These are phyloP conservation scores for Asclepias syriaca DNA, from an alignment of 257 asterid genomes.

Conservation along the genomic window DNA sequence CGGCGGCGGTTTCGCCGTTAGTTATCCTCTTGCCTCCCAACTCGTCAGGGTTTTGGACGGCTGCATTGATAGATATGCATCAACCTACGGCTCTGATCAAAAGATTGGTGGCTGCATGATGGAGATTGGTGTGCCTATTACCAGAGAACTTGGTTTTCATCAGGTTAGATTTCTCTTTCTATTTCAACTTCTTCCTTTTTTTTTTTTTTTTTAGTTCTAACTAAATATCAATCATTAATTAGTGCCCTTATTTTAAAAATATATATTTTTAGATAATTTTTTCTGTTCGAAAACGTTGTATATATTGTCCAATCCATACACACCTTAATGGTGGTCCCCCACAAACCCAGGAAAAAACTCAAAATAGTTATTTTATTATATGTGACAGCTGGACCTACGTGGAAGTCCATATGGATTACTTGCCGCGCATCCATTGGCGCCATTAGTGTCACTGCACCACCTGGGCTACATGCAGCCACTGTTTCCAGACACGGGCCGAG, in stretches of 20 bases:
- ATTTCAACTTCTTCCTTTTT: neutral
- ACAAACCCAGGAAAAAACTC: too few relatives aligned
- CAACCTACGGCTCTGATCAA: constrained; percentile 68
- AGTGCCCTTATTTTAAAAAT: too few relatives aligned
- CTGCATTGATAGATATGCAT: constrained; percentile 69
- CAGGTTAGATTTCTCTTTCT: constrained; percentile 41
- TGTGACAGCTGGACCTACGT: constrained; percentile 50
- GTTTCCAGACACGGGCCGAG: constrained; percentile 35
- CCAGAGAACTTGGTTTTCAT: constrained; percentile 79
- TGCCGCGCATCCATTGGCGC: constrained; percentile 78
- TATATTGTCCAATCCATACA: too few relatives aligned
- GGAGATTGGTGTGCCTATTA: constrained; percentile 72
- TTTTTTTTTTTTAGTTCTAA: neutral
- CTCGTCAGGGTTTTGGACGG: constrained; percentile 62
- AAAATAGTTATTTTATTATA: neutral
- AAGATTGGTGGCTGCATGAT: constrained; percentile 56
- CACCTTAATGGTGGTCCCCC: too few relatives aligned
- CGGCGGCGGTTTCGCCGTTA: constrained; percentile 88
- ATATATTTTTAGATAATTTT: too few relatives aligned
- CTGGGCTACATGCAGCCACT: constrained; percentile 57
- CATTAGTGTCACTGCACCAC: constrained; percentile 73
- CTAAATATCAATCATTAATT: too few relatives aligned
- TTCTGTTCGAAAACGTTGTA: too few relatives aligned
- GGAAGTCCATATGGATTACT: constrained; percentile 72
- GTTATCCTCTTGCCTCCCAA: constrained; percentile 67